Percentiles rank a stretch among this genome's conserved stretches.
phyloP scores from a whole-genome alignment of 306 rosid genomes.

The Cucurbita pepo region DNA sequence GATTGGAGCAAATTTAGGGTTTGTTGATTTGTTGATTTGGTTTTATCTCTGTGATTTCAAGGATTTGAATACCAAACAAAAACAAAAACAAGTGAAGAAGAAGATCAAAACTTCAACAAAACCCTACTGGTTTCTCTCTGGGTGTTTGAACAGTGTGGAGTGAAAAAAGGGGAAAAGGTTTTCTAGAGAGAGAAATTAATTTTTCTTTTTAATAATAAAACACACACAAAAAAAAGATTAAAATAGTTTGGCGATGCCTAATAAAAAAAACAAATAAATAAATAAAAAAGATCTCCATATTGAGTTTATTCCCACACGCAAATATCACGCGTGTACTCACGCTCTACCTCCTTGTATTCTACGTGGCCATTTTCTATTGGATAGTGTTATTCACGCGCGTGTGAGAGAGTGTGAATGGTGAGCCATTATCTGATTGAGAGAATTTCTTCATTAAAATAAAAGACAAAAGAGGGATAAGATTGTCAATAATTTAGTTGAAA shows the following conservation, averaged over 20 bases:
- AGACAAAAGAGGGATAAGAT: neutral
- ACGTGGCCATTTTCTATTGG: neutral
- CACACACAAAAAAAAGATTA: neutral
- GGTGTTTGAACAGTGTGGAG: slow-evolving; percentile 8
- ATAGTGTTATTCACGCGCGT: accelerated
- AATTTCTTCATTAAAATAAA: neutral
- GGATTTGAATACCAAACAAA: slow-evolving; percentile 8
- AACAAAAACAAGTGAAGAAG: slow-evolving; percentile 11
- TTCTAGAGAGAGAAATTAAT: neutral
- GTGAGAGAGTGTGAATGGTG: neutral
- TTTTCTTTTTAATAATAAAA: neutral
- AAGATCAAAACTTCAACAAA: neutral
- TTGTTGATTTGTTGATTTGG: slow-evolving; percentile 23
- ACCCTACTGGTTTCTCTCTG: slow-evolving; percentile 29
- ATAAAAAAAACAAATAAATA: neutral
- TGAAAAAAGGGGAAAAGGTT: slow-evolving; percentile 7
- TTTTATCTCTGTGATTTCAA: slow-evolving; percentile 22
- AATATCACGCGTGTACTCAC: too few species aligned
- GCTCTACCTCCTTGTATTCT: too few species aligned
- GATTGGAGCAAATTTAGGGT: slow-evolving; percentile 13
- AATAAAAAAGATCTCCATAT: neutral
- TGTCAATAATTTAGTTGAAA: neutral
- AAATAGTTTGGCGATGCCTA: neutral
- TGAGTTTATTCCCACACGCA: too few species aligned
- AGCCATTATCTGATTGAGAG: neutral